Base-by-base conservation (phyloP, 2,329 filamentous ascomycete genomes). In the Berkeleyomyces rouxiae region DNA sequence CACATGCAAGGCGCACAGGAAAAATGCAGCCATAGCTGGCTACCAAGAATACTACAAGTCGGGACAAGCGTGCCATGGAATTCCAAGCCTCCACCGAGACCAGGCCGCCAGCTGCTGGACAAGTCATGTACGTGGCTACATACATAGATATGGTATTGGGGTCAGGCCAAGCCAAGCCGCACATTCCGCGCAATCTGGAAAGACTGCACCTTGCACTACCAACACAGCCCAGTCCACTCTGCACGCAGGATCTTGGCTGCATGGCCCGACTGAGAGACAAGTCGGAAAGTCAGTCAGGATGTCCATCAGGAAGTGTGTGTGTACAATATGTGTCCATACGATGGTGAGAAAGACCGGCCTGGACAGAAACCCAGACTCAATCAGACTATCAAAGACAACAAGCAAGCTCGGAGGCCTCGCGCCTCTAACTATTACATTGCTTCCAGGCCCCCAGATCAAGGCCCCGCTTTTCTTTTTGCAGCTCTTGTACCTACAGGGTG, bases 401-500 rank as follows among this genome's bases (percentile, higher is more conserved):
- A 43, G 11, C 31, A 59, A 39, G 31, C 6, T 47, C 44, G 58
- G 58, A 59, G 58, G 58, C 58, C 58, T 59, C 58, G 58, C 44
- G 40, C 9, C n/a, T 51, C 16, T n/a, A n/a, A n/a, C n/a, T n/a
- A 51, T 51, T 51, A 23, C 10, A 13, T 51, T 51, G 47, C 47
- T 23, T 46, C 10, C 11, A 9, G 39, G 51, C 33, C 51, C 51
- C 33, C 33, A 4, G 3, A 31, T 10, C 1, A 5, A n/a, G 13
- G 51, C 13, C 51, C 51, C 51, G 39, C 51, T 55, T 55, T n/a
- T 37, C n/a, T 39, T 55, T 13, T 23, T 23, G 23, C 23, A 23
- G 23, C 23, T 23, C 23, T 23, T 23, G 23, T 46, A 46, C 11
- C 5, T 7, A 11, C 11, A 46, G 11, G 10, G 11, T 11, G 11